Base-by-base conservation (phyloP, 768 basidiomycete genomes). In the Mycena floridula region DNA sequence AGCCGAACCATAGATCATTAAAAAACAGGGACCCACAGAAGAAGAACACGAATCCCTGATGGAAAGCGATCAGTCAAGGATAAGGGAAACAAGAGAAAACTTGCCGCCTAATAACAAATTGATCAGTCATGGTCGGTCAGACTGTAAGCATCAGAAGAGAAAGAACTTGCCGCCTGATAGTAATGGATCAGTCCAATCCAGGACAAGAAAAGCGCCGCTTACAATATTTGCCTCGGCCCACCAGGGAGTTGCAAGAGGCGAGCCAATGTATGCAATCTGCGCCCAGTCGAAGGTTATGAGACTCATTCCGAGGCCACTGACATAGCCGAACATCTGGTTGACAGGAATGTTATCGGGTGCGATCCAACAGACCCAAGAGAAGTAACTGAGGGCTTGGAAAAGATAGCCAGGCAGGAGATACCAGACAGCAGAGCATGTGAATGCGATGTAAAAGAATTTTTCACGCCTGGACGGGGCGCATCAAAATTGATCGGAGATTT, bases 231-330 rank as follows among this genome's bases (percentile, higher is more conserved):
- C 85, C 56, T 82, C 78, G 3, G 84, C 85, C 85, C 85, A 88
- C 85, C 85, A 90, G 2, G 88, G 88, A 8, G 83, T 79, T 5
- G 83, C 80, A 37, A 90, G 77, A 0, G 88, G 88, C 20, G 77
- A 79, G 15, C 76, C 77, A 43, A 79, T 79, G 56, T 81, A 85
- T 7, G 81, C 75, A 45, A 81, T 80, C 64, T 73, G 60, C 1
- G 81, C 68, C 89, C 88, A 91, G 52, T 90, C 88, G 58, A 91
- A 88, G 25, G 85, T 86, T 54, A 89, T 59, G 48, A 87, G 56
- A 50, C 82, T 80, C 82, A 89, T 86, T 22, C 81, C 80, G 55
- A 82, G 57, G 12, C 67, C 69, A 18, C 41, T 50, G 26, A 51
- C 44, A 39, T 59, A 60, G 25, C 88, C 87, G 50, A 90, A 89